Conservation (phyloP, 2,329 filamentous ascomycete genomes). For the Pseudocercospora fuligena region DNA sequence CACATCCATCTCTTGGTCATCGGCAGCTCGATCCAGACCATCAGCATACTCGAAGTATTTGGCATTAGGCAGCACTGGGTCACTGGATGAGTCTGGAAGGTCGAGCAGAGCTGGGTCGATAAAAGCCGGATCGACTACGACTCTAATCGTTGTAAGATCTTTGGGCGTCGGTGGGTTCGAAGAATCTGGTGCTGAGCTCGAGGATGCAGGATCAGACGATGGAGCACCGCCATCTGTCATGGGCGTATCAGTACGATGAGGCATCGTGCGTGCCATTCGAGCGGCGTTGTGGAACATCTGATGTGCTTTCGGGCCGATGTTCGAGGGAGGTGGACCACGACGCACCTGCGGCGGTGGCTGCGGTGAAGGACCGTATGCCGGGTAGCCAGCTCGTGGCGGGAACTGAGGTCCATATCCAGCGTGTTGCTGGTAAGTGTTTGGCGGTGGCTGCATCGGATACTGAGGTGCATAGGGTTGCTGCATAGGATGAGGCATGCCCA, state of each 20-base stretch:
- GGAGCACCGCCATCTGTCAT: slow-evolving; percentile 47
- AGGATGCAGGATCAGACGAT: slow-evolving; percentile 50
- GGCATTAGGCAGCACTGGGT: slow-evolving; percentile 39
- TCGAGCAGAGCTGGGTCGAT: slow-evolving; percentile 42
- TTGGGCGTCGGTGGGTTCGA: slow-evolving; percentile 49
- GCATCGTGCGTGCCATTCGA: slow-evolving; percentile 38
- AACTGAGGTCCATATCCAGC: slow-evolving; percentile 26
- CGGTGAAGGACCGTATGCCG: slow-evolving; percentile 28
- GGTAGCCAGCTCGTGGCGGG: slow-evolving; percentile 31
- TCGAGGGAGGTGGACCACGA: slow-evolving; percentile 33
- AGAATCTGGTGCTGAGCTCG: slow-evolving; percentile 45
- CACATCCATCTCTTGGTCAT: slow-evolving; percentile 42
- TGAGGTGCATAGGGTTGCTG: slow-evolving; percentile 28
- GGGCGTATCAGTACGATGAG: slow-evolving; percentile 41
- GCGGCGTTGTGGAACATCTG: slow-evolving; percentile 42
- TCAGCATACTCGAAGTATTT: slow-evolving; percentile 44
- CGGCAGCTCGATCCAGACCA: slow-evolving; percentile 37
- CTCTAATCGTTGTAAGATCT: slow-evolving; percentile 44
- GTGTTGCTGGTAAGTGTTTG: slow-evolving; percentile 17
- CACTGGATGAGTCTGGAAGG: slow-evolving; percentile 42
- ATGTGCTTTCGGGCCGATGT: slow-evolving; percentile 37
- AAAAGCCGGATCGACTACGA: slow-evolving; percentile 41
- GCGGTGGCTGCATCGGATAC: slow-evolving; percentile 29
- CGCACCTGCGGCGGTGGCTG: slow-evolving; percentile 29
- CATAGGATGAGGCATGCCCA: slow-evolving; percentile 30